Percentiles rank a stretch among this genome's conserved stretches.
These are phyloP conservation scores for Linanthus parryae DNA, from an alignment of 148 eudicot species.

Conservation along the genomic window DNA sequence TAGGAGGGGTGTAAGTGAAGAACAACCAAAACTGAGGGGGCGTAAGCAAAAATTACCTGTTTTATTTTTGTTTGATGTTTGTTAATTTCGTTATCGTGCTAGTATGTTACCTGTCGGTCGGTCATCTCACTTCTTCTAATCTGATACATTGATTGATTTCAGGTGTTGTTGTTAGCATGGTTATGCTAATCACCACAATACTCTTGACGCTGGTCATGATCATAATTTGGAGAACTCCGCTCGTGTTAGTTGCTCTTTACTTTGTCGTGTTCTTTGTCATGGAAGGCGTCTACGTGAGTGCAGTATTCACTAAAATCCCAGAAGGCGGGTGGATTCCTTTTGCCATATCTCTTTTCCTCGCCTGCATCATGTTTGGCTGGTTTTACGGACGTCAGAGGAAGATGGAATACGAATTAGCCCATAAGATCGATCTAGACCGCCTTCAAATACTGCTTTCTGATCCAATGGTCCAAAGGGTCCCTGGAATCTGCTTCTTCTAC, in stretches of 20 bases:
- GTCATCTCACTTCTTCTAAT: not conserved
- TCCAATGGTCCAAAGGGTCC: conserved; percentile 52
- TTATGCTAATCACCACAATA: conserved; percentile 66
- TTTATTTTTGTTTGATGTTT: too few species aligned
- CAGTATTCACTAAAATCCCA: conserved; percentile 49
- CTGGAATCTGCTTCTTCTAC: conserved; percentile 65
- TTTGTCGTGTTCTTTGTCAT: conserved; percentile 32
- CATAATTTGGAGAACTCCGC: conserved; percentile 53
- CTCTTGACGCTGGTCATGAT: conserved; percentile 61
- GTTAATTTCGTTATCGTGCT: too few species aligned
- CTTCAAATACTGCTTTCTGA: conserved; percentile 36
- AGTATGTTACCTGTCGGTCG: not conserved
- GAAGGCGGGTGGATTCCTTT: conserved; percentile 85
- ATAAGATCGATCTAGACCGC: conserved; percentile 42
- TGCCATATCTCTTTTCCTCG: conserved; percentile 52
- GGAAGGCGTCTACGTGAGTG: conserved; percentile 54
- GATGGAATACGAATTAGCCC: conserved; percentile 35
- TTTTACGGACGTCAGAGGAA: conserved; percentile 57
- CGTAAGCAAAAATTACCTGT: too few species aligned
- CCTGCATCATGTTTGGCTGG: conserved; percentile 60
- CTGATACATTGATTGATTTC: conserved; percentile 14
- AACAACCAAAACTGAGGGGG: too few species aligned
- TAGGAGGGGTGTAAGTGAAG: too few species aligned
- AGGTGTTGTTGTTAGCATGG: conserved; percentile 72
- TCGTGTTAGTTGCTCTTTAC: conserved; percentile 36